Conservation (phyloP, 1,284 basidiomycete genomes). For the Cutaneotrichosporon mucoides region DNA sequence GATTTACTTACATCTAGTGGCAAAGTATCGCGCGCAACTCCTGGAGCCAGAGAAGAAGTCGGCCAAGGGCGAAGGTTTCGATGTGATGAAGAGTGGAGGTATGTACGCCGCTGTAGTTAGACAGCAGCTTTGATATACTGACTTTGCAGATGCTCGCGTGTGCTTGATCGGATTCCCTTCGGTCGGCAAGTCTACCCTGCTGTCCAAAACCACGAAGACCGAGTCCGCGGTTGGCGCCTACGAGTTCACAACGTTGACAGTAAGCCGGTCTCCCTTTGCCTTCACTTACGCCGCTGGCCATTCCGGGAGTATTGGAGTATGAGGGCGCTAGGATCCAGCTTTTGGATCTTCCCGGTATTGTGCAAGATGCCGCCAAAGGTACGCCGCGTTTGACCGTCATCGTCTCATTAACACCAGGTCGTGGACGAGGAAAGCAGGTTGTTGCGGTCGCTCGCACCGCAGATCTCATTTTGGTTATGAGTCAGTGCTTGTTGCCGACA, state of each 20-base stretch:
- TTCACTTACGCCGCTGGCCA: slow-evolving; percentile 57
- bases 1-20: slow-evolving; percentile 51
- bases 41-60: slow-evolving; percentile 76
- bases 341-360: slow-evolving; percentile 94
- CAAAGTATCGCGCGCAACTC: slow-evolving; percentile 83
- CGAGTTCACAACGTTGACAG: slow-evolving; percentile 91
- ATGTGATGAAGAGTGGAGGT: slow-evolving; percentile 85
- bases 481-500: slow-evolving; percentile 55
- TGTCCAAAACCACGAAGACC: slow-evolving; percentile 89
- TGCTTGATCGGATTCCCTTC: slow-evolving; percentile 92
- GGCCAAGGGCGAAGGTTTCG: slow-evolving; percentile 79
- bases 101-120: slow-evolving; percentile 9
- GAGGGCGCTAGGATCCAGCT: slow-evolving; percentile 90
- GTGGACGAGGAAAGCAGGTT: slow-evolving; percentile 92
- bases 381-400: slow-evolving; percentile 5
- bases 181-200: slow-evolving; percentile 90
- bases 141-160: slow-evolving; percentile 68
- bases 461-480: slow-evolving; percentile 89
- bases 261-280: slow-evolving; percentile 40
- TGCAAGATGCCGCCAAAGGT: slow-evolving; percentile 90
- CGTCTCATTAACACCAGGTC: slow-evolving; percentile 52
- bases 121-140: background rate
- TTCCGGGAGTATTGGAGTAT: slow-evolving; percentile 90
- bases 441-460: slow-evolving; percentile 92
- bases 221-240: slow-evolving; percentile 85